Percentiles rank a stretch among this genome's conserved stretches.
Evolutionary conservation across 2,329 filamentous ascomycete species (phyloP).

Genomic region (Myriosclerotinia curreyana): DNA sequence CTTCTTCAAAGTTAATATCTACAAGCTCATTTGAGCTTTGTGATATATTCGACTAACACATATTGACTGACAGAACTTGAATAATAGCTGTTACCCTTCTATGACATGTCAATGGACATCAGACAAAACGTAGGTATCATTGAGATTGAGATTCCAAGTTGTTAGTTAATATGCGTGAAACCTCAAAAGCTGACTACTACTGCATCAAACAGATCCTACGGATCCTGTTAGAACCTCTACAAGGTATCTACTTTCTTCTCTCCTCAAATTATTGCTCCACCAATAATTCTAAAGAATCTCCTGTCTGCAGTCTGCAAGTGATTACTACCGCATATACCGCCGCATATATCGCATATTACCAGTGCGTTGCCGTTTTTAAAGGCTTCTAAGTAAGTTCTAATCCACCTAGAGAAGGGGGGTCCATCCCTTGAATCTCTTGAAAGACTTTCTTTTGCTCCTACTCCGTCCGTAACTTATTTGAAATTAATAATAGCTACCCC

Average conservation of each 20-base stretch:
- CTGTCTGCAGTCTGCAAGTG: slow-evolving; percentile 14
- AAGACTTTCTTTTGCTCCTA: neutral
- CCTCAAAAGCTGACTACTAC: slow-evolving; percentile 14
- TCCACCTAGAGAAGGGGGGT: slow-evolving; percentile 25
- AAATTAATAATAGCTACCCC: neutral
- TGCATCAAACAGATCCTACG: slow-evolving; percentile 16
- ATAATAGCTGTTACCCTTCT: too few species aligned
- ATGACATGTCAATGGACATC: too few species aligned
- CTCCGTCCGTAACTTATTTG: neutral
- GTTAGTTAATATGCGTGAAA: neutral
- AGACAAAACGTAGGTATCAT: too few species aligned
- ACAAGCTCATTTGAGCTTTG: too few species aligned
- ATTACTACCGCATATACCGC: neutral
- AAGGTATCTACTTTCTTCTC: neutral
- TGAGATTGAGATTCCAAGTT: too few species aligned
- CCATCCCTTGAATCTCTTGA: slow-evolving; percentile 31
- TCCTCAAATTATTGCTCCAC: neutral
- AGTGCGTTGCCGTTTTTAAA: slow-evolving; percentile 18
- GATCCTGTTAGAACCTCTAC: neutral
- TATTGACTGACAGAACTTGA: too few species aligned
- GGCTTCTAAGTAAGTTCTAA: too few species aligned
- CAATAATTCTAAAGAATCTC: neutral
- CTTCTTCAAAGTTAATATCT: too few species aligned
- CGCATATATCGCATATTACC: neutral
- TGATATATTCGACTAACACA: too few species aligned